Evolutionary conservation across 179 eudicot species (phyloP).

Genomic region (Heliamphora pulchella): DNA sequence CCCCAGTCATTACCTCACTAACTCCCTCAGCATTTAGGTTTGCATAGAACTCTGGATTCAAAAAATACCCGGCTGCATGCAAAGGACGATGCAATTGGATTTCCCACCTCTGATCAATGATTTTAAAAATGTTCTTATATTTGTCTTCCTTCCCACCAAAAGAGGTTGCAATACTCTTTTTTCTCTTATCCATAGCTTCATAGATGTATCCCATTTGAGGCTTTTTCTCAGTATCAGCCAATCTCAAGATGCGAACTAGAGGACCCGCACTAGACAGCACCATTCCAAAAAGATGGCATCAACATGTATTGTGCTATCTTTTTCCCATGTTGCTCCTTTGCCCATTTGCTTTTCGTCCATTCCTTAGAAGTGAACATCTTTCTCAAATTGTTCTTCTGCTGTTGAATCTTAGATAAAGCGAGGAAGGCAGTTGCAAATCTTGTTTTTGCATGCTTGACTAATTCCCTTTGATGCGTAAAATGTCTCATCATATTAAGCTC

Average conservation of each 20-base stretch:
- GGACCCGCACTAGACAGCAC: neutral
- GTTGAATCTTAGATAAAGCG: no score
- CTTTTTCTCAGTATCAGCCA: neutral
- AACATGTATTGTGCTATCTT: neutral
- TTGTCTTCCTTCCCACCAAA: neutral
- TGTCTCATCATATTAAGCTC: no score
- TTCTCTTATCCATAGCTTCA: neutral
- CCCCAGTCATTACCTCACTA: neutral
- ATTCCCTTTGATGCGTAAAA: no score
- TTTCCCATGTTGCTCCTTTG: neutral
- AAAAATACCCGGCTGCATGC: slow-evolving; percentile 13
- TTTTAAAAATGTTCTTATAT: slow-evolving; percentile 7
- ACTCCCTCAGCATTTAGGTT: neutral
- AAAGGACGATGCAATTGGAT: slow-evolving; percentile 10
- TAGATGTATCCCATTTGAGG: neutral
- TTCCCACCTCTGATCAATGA: slow-evolving; percentile 9
- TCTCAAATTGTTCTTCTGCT: no score
- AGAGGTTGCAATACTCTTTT: neutral
- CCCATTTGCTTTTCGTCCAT: no score
- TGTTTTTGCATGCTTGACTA: no score
- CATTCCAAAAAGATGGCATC: neutral
- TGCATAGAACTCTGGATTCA: neutral
- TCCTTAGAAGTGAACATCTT: no score
- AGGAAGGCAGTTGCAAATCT: no score
- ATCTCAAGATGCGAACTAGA: neutral